A percentile compares a stretch with the other conserved stretches of the same genome.
Conservation (phyloP, 2,329 filamentous ascomycete species). For the Talaromyces sp. region DNA sequence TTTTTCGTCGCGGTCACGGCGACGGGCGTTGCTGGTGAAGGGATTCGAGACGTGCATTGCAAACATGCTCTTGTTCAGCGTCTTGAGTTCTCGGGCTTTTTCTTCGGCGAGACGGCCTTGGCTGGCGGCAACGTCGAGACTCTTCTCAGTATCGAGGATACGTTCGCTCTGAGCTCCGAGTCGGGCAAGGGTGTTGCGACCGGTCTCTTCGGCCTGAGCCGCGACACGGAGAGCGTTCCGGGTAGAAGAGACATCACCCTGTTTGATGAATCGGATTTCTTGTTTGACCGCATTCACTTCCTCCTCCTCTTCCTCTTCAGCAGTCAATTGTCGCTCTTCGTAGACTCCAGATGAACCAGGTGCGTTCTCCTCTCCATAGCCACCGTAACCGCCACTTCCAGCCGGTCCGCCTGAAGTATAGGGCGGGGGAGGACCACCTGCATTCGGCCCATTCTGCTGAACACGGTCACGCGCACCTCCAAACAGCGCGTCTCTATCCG, state of each 20-base stretch:
- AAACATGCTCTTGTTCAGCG: slow-evolving; percentile 86
- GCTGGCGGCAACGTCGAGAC: slow-evolving; percentile 74
- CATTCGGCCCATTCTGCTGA: slow-evolving; percentile 43
- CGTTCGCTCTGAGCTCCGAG: slow-evolving; percentile 76
- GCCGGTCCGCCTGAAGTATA: slow-evolving; percentile 32
- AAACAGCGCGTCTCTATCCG: slow-evolving; percentile 57
- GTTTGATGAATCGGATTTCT: slow-evolving; percentile 71
- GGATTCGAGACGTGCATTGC: slow-evolving; percentile 74
- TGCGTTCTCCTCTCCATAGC: slow-evolving; percentile 26
- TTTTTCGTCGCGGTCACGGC: slow-evolving; percentile 62
- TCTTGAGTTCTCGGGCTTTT: slow-evolving; percentile 77
- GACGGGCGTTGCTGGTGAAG: slow-evolving; percentile 67
- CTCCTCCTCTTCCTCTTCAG: slow-evolving; percentile 73
- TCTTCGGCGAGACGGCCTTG: slow-evolving; percentile 75
- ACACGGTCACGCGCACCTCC: slow-evolving; percentile 53
- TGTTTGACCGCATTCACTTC: slow-evolving; percentile 69
- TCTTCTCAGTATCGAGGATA: slow-evolving; percentile 76
- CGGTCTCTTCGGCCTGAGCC: slow-evolving; percentile 66
- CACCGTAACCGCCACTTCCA: slow-evolving; percentile 10
- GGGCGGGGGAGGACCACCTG: slow-evolving; percentile 34
- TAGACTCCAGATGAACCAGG: slow-evolving; percentile 43
- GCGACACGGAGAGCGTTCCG: slow-evolving; percentile 67
- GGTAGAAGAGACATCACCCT: slow-evolving; percentile 70
- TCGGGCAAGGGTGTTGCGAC: slow-evolving; percentile 66
- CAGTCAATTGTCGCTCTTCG: slow-evolving; percentile 73